Conservation (phyloP, 1,284 basidiomycete genomes). For the Marasmius oreades region DNA sequence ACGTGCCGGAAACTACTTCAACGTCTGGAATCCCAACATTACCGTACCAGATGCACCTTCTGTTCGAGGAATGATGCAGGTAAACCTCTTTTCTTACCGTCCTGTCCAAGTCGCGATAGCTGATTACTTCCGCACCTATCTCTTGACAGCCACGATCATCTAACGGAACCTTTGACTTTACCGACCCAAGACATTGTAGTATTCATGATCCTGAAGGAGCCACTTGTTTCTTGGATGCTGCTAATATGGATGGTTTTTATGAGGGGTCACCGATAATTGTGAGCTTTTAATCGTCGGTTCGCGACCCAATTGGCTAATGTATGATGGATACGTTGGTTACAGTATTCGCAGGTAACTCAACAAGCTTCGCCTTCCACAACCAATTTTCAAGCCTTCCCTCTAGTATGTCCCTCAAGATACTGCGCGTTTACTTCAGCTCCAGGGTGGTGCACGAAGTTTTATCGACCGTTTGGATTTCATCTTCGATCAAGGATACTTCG, state of each 20-base stretch:
- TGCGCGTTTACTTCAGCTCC: slow-evolving; percentile 52
- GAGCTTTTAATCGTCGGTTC: slow-evolving; percentile 15
- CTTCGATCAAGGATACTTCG: slow-evolving; percentile 52
- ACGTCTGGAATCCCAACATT: slow-evolving; percentile 55
- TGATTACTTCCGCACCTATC: slow-evolving; percentile 8
- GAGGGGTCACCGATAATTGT: slow-evolving; percentile 61
- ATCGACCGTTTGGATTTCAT: slow-evolving; percentile 52
- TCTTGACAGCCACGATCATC: slow-evolving; percentile 45
- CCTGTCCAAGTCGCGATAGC: too few species aligned
- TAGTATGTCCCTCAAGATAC: slow-evolving; percentile 64
- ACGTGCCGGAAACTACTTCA: slow-evolving; percentile 54
- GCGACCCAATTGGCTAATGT: slow-evolving; percentile 50
- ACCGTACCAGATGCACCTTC: slow-evolving; percentile 42
- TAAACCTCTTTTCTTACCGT: slow-evolving; percentile 22
- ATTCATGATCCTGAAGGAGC: slow-evolving; percentile 52
- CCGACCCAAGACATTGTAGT: slow-evolving; percentile 65
- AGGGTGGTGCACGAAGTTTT: slow-evolving; percentile 54
- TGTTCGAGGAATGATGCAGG: slow-evolving; percentile 52
- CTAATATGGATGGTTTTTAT: slow-evolving; percentile 59
- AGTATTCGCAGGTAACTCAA: slow-evolving; percentile 43
- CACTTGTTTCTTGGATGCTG: slow-evolving; percentile 59
- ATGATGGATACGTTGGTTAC: background rate
- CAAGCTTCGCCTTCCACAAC: slow-evolving; percentile 38
- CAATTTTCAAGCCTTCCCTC: background rate
- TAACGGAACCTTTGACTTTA: slow-evolving; percentile 60